Evolutionary conservation across 2,329 filamentous ascomycete genomes (phyloP), one percentile per base, ranked within the genome.

Genomic region (Monosporascus ibericus): DNA sequence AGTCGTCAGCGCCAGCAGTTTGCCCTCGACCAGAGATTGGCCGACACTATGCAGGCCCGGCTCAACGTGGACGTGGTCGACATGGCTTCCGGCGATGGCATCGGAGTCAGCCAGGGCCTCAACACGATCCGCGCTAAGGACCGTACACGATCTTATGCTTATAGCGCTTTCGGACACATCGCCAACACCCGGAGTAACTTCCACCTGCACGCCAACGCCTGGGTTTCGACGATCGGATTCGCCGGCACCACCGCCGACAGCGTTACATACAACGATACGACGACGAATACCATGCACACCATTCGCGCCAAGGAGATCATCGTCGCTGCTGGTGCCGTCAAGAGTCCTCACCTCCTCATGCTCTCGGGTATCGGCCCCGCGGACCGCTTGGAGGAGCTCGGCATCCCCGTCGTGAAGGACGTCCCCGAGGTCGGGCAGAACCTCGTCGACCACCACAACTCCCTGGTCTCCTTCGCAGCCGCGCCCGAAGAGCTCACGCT

Each of bases 171-270:
- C 24, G 60, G 60, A 6, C 30, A 38, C 17, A 18, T 52, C 17
- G 52, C 50, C 6, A 34, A 20, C 17, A 50, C 53, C 6, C 36
- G 54, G 3, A 60, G 60, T 30, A 24, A 56, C 30, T 17, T 55
- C n/a, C n/a, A 58, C 5, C n/a, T 52, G 5, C 54, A 54, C 24
- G 24, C 24, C 25, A 59, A 63, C 27, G 58, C 64, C 5, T 58
- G 71, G 20, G 70, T 64, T 4, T 66, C 64, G 1, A 69, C 67
- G 51, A 56, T 72, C 38, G 61, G 65, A 48, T 72, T 72, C 54
- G 54, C 61, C 22, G 62, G 60, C 20, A 60, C 67, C 1, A 65
- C 58, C 49, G 71, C 70, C 6, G 55, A 63, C 17, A 68, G 68
- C 1, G 63, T 73, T 1, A 65, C 69, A 22, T 72, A 66, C 46